Evolutionary conservation across 2,329 filamentous ascomycete species (phyloP).

Genomic region (Fusarium sp.): DNA sequence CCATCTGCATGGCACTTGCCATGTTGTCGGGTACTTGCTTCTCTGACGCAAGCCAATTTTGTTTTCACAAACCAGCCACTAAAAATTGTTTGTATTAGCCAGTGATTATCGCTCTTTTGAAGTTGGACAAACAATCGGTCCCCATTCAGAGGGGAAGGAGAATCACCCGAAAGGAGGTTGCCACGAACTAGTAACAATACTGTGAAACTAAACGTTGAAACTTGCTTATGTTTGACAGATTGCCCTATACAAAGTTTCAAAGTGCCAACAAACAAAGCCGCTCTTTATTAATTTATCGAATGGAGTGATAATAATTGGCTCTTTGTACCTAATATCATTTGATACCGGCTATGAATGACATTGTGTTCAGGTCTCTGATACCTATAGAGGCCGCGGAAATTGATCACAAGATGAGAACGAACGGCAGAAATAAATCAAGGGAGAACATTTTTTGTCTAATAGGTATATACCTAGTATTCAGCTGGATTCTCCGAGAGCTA

Average conservation of each 20-base stretch:
- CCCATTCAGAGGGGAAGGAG: not conserved
- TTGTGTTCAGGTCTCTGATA: not conserved
- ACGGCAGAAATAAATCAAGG: not conserved
- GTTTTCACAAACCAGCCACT: not conserved
- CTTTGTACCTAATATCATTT: not conserved
- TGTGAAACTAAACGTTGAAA: not conserved
- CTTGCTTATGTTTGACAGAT: not conserved
- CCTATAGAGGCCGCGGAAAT: not conserved
- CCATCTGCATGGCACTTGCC: slow-evolving; percentile 4
- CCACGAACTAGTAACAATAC: not conserved
- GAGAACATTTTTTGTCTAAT: not conserved
- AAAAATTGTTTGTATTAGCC: not conserved
- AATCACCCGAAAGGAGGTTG: not conserved
- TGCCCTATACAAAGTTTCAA: not conserved
- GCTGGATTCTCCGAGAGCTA: not conserved
- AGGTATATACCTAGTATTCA: not conserved
- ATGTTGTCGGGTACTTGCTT: slow-evolving; percentile 8
- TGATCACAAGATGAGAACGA: not conserved
- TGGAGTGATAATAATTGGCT: not conserved
- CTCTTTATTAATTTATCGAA: not conserved
- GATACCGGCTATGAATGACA: not conserved
- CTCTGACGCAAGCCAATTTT: not conserved
- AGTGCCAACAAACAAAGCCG: not conserved
- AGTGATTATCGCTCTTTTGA: not conserved
- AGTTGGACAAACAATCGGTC: not conserved